Base-by-base conservation (phyloP, 2,329 filamentous ascomycete species). In the Lomentospora prolificans region DNA sequence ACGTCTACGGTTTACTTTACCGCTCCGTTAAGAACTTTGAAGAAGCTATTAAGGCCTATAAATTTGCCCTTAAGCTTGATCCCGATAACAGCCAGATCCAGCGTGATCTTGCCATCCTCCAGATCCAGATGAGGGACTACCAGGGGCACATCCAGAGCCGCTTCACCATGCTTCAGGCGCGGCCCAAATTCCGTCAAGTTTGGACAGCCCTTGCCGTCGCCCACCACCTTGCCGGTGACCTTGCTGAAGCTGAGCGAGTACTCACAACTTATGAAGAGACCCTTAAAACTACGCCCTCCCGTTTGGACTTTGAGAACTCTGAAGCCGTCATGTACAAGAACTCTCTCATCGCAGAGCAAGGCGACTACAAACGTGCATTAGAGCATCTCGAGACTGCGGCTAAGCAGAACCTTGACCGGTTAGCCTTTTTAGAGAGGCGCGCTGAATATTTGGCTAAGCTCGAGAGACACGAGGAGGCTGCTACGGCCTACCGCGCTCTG, bases 31-130 rank as follows among this genome's bases (percentile, higher is more conserved):
- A 97, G 79, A 97, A 99, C 73, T 97, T 95, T 64, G 94, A 97
- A 70, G 94, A 97, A 74, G 92, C 95, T 8, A 96, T 96, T 75
- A 97, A 97, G 78, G 95, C 94, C 57, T 99, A 99, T 78, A 95
- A 95, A 69, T 96, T 95, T 70, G 94, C 94, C 14, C 76, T 99
- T 63, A 85, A 84, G 67, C 81, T 97, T 58, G 94, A 99, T 66
- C 92, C 95, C n/a, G 90, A 95, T 22, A 96, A 90, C 12, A 79
- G 84, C 60, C 92, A 96, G 70, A 99, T 99, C 64, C 89, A 95
- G 70, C 84, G 94, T 61, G 95, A 99, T 67, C 78, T 99, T 59
- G 92, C 94, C 53, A 82, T 95, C 59, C 80, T 99, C 58, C 94
- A 99, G 74, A 81, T 95, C 62, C 94, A 99, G 74, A 96, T 96